Evolutionary conservation across 1,284 basidiomycete genomes (phyloP), one percentile per base, ranked within the genome.

Genomic region (Papiliotrema nemorosa): DNA sequence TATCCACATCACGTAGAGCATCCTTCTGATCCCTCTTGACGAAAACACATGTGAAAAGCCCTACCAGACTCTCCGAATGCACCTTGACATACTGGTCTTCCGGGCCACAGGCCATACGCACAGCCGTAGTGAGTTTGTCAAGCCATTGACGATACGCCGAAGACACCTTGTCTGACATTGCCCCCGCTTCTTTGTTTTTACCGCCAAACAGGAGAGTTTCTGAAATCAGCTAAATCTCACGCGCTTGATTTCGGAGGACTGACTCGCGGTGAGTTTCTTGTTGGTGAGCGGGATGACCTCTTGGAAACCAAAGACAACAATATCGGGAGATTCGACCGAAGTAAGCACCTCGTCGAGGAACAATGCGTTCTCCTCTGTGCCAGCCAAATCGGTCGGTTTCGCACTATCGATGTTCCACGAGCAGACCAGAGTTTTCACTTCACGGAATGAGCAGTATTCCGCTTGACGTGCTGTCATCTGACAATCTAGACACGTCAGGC

Each of bases 351-450:
- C 80, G 16, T 81, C 77, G 10, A 96, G 76, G 76, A 94, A 89
- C 48, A 78, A 80, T 39, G 81, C 69, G 64, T 90, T 93, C 25
- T 82, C 83, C 1, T 78, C 63, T 18, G 79, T 78, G 9, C 82
- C 81, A 0, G 72, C 77, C 18, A 98, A 77, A 14, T 86, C 78
- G 36, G 85, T 83, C 0, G 93, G 93, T 57, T 85, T 84, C 3
- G 86, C 84, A 1, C 91, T 87, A 69, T 94, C 93, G 46, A 91
- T 83, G 70, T 98, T 98, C 90, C 90, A 98, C 0, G 91, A 87
- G 36, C 91, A 82, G 31, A 91, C 80, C n/a, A 97, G 83, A 0
- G 88, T 78, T 10, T 82, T 86, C 55, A 96, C 74, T 20, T 85
- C 77, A 27, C 90, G 80, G 78, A 87, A 92, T 5, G 81, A 81